phyloP scores from a whole-genome alignment of 2,329 filamentous ascomycete species.

The Botryotinia calthae region DNA sequence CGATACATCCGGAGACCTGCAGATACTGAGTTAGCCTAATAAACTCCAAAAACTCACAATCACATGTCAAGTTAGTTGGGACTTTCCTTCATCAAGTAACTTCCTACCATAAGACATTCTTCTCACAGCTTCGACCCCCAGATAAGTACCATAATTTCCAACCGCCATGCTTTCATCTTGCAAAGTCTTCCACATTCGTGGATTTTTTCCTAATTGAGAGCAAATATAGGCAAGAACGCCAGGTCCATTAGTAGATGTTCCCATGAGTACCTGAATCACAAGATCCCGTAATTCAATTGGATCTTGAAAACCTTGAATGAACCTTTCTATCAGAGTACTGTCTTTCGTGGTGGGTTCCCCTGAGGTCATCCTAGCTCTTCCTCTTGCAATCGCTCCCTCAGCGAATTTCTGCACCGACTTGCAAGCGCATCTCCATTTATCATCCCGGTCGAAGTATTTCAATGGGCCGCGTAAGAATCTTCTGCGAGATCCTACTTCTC shows the following conservation, averaged over 20 bases:
- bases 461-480: too few relatives aligned
- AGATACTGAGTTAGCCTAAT: background rate
- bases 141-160: constrained; percentile 42
- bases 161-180: background rate
- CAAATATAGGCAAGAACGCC: constrained; percentile 34
- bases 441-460: constrained; percentile 3
- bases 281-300: constrained; percentile 40
- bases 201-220: background rate
- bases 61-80: too few relatives aligned
- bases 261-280: constrained; percentile 38
- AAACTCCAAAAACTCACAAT: too few relatives aligned
- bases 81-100: background rate
- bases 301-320: constrained; percentile 39
- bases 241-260: constrained; percentile 44
- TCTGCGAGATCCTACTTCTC: too few relatives aligned
- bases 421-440: background rate
- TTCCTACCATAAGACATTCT: constrained; percentile 50
- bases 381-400: background rate
- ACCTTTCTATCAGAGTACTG: background rate
- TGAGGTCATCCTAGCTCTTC: background rate
- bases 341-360: background rate
- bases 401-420: background rate
- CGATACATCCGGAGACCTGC: constrained; percentile 4
- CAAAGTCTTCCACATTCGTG: background rate
- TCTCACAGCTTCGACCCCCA: constrained; percentile 49